Percentiles rank a stretch among this genome's conserved stretches.
These are phyloP conservation scores for Candida dajiaensis DNA, from an alignment of 805 yeast genomes.

Conservation along the genomic window DNA sequence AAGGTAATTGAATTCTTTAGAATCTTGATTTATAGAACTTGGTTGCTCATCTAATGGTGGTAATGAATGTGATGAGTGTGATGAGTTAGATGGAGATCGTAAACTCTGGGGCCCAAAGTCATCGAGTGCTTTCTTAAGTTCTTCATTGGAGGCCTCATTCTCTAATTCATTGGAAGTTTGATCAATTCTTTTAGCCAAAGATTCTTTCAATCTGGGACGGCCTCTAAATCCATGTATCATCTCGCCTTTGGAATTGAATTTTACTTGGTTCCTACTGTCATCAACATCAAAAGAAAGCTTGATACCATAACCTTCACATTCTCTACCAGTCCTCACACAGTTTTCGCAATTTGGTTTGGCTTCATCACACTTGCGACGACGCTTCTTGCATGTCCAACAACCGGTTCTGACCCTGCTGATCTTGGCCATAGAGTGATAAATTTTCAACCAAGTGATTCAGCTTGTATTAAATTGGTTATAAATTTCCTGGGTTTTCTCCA, in stretches of 20 bases:
- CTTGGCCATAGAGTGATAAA: slow-evolving; percentile 19
- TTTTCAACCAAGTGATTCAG: too few species aligned
- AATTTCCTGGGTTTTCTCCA: neutral
- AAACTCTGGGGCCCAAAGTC: neutral
- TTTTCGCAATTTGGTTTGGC: slow-evolving; percentile 45
- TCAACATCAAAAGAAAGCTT: slow-evolving; percentile 46
- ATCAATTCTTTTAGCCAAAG: slow-evolving; percentile 23
- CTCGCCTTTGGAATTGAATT: slow-evolving; percentile 28
- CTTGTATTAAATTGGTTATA: too few species aligned
- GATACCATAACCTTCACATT: slow-evolving; percentile 46
- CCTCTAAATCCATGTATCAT: slow-evolving; percentile 38
- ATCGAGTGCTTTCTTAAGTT: neutral
- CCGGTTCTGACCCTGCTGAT: slow-evolving; percentile 50
- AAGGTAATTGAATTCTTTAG: neutral
- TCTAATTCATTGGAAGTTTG: neutral
- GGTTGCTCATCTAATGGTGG: neutral
- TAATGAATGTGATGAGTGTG: neutral
- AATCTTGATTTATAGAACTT: neutral
- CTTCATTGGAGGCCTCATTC: neutral
- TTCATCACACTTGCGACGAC: slow-evolving; percentile 55
- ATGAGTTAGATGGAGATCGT: too few species aligned
- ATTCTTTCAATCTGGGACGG: slow-evolving; percentile 33
- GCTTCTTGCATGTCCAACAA: slow-evolving; percentile 50
- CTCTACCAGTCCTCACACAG: slow-evolving; percentile 37
- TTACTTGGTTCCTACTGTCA: slow-evolving; percentile 31